Percentiles rank a stretch among this genome's conserved stretches.
Conservation (phyloP, 805 yeast genomes). For the Maudiozyma barnettii region DNA sequence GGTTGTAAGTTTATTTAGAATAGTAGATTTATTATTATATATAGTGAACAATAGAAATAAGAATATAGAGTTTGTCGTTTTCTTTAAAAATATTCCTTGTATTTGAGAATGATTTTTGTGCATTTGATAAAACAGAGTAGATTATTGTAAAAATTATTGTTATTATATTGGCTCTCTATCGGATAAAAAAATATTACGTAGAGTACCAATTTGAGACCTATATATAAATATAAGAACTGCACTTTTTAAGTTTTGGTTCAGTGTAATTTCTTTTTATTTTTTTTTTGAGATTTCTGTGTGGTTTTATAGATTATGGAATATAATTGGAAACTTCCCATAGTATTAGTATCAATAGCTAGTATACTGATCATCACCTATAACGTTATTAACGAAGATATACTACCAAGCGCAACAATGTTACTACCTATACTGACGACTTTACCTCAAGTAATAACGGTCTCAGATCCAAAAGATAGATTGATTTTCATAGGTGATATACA, state of each 20-base stretch:
- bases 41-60: too few species aligned
- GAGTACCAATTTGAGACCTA: too few species aligned
- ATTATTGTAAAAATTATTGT: too few species aligned
- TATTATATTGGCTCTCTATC: too few species aligned
- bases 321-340: not conserved
- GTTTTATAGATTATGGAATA: not conserved
- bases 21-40: too few species aligned
- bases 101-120: too few species aligned
- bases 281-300: too few species aligned
- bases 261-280: not conserved
- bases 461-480: conserved; percentile 31
- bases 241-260: not conserved
- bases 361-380: not conserved
- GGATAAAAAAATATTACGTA: too few species aligned
- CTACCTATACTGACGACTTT: conserved; percentile 2
- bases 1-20: too few species aligned
- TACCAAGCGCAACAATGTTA: not conserved
- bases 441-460: conserved; percentile 1
- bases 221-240: not conserved
- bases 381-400: not conserved
- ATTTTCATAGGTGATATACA: conserved; percentile 83
- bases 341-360: not conserved
- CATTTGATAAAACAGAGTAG: too few species aligned
- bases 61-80: too few species aligned
- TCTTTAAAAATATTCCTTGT: too few species aligned